These are phyloP conservation scores for Elongisporangium anandrum DNA, from an alignment of 352 stramenopile species.

Conservation along the genomic window DNA sequence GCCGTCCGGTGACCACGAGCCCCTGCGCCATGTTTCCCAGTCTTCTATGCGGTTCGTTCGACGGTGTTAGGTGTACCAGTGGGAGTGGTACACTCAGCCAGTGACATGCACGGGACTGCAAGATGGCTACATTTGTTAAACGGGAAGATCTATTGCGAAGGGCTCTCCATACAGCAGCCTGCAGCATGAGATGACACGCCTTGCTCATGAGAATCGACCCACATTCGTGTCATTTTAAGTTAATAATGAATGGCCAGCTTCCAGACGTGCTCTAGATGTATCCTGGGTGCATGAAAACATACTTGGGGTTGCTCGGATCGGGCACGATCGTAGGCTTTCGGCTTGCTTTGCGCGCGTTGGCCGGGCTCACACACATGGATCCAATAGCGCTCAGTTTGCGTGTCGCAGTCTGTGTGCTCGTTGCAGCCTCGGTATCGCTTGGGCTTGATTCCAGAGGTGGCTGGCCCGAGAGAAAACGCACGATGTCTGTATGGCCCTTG, in stretches of 20 bases:
- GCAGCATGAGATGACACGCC: no score
- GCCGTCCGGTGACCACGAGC: slow-evolving; percentile 2
- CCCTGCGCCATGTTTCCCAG: background rate
- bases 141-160: no score
- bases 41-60: background rate
- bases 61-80: background rate
- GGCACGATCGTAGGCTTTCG: background rate
- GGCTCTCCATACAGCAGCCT: no score
- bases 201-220: no score
- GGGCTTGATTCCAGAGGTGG: background rate
- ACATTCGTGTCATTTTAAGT: background rate
- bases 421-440: background rate
- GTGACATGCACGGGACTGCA: background rate
- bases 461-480: background rate
- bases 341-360: background rate
- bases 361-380: background rate
- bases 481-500: background rate
- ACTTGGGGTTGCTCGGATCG: background rate
- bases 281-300: background rate
- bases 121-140: background rate
- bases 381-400: background rate
- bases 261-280: background rate
- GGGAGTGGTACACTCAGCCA: background rate
- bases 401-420: background rate
- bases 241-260: background rate